Conservation (phyloP, 2,329 filamentous ascomycete species). For the Aspergillus eucalypticola region DNA sequence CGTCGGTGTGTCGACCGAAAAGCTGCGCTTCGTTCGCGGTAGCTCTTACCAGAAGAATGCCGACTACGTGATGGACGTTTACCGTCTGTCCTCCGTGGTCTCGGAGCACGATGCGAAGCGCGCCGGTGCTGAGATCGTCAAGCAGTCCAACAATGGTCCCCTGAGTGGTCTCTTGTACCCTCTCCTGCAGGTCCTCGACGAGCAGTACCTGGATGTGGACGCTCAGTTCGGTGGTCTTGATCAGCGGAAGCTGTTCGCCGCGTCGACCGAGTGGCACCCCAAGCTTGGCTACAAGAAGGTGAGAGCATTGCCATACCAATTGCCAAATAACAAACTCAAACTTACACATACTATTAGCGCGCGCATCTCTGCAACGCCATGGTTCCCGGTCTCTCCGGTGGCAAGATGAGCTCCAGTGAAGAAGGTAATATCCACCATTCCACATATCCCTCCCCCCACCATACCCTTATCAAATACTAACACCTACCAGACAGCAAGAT, state of each 20-base stretch:
- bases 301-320: not conserved
- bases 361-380: constrained; percentile 81
- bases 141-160: constrained; percentile 78
- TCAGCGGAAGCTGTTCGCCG: constrained; percentile 33
- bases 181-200: constrained; percentile 86
- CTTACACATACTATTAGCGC: constrained; percentile 43
- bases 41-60: constrained; percentile 70
- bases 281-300: constrained; percentile 78
- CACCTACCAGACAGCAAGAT: constrained; percentile 58
- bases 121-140: constrained; percentile 90
- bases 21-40: constrained; percentile 80
- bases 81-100: constrained; percentile 64
- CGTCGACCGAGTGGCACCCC: constrained; percentile 81
- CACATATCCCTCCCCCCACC: not conserved
- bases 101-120: constrained; percentile 78
- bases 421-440: constrained; percentile 28
- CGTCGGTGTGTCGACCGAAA: constrained; percentile 75
- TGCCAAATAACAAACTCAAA: not conserved
- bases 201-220: constrained; percentile 85
- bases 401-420: constrained; percentile 83
- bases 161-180: constrained; percentile 78
- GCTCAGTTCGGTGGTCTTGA: constrained; percentile 77
- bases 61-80: constrained; percentile 85
- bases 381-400: constrained; percentile 79
- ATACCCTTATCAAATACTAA: not conserved